Evolutionary conservation across 1,284 basidiomycete genomes (phyloP).

Genomic region (Fomitopsis betulina): DNA sequence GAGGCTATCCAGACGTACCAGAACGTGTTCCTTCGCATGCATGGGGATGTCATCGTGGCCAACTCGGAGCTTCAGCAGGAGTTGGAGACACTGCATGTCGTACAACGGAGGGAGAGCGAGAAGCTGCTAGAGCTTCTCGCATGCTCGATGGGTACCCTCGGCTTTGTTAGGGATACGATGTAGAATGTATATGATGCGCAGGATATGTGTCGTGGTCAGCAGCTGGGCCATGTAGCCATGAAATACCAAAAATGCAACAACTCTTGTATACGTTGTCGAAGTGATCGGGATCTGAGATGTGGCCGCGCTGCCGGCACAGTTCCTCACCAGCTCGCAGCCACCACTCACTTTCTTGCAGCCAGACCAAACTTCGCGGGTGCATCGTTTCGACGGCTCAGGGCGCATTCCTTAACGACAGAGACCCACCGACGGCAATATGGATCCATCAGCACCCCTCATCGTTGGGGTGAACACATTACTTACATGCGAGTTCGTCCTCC

Average conservation of each 20-base stretch:
- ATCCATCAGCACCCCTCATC: slow-evolving; percentile 39
- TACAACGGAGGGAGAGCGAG: slow-evolving; percentile 71
- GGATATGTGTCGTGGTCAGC: no score
- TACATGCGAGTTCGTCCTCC: slow-evolving; percentile 74
- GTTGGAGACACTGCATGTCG: slow-evolving; percentile 53
- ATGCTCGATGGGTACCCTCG: slow-evolving; percentile 66
- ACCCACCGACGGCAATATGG: slow-evolving; percentile 18
- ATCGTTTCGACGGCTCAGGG: no score
- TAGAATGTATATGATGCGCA: slow-evolving; percentile 14
- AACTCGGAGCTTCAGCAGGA: slow-evolving; percentile 59
- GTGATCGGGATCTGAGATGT: neutral
- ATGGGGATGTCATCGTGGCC: slow-evolving; percentile 76
- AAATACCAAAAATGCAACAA: no score
- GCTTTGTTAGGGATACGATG: slow-evolving; percentile 56
- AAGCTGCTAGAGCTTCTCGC: slow-evolving; percentile 69
- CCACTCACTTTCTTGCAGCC: neutral
- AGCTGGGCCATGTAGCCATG: no score
- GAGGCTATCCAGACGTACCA: slow-evolving; percentile 93
- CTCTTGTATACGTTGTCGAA: no score
- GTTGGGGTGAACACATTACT: slow-evolving; percentile 51
- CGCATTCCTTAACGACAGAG: no score
- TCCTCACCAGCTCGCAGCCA: neutral
- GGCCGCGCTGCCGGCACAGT: neutral
- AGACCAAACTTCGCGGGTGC: neutral
- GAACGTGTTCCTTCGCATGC: slow-evolving; percentile 79